phyloP scores from a whole-genome alignment of 805 yeast species.

The Yamadazyma philogaea region DNA sequence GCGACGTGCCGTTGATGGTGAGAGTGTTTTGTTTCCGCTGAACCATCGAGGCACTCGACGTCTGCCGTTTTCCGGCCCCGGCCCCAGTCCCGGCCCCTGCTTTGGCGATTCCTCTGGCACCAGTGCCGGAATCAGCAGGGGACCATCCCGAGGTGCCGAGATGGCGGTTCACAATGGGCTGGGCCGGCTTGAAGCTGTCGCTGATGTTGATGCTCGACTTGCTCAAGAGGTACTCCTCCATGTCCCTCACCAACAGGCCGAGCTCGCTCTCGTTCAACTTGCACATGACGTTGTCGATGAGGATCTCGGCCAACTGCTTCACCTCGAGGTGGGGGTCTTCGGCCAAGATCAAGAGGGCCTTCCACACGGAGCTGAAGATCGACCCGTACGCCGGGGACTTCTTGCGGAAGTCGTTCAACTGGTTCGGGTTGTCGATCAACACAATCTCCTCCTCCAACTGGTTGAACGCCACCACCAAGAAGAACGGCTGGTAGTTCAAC shows the following conservation, averaged over 20 bases:
- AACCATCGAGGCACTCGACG: constrained; percentile 21
- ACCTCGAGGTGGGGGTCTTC: constrained; percentile 90
- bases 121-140: too few species aligned
- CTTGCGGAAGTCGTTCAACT: constrained; percentile 61
- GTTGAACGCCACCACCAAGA: constrained; percentile 81
- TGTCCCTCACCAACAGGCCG: constrained; percentile 59
- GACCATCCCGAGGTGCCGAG: too few species aligned
- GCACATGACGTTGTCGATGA: constrained; percentile 69
- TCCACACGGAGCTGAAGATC: constrained; percentile 83
- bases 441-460: constrained; percentile 79
- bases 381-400: constrained; percentile 83
- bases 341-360: constrained; percentile 70
- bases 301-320: constrained; percentile 62
- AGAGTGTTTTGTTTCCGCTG: constrained; percentile 22
- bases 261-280: constrained; percentile 64
- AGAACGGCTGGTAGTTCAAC: constrained; percentile 64
- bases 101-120: too few species aligned
- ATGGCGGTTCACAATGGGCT: constrained; percentile 35
- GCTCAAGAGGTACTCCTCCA: constrained; percentile 61
- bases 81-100: constrained; percentile 7
- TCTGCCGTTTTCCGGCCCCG: constrained; percentile 17
- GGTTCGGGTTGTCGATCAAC: constrained; percentile 57
- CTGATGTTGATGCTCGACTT: constrained; percentile 41
- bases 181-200: constrained; percentile 39
- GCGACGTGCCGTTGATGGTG: constrained; percentile 27